Evolutionary conservation across 495 filamentous ascomycete species (phyloP).

Genomic region (Hypoxylon fuscum): DNA sequence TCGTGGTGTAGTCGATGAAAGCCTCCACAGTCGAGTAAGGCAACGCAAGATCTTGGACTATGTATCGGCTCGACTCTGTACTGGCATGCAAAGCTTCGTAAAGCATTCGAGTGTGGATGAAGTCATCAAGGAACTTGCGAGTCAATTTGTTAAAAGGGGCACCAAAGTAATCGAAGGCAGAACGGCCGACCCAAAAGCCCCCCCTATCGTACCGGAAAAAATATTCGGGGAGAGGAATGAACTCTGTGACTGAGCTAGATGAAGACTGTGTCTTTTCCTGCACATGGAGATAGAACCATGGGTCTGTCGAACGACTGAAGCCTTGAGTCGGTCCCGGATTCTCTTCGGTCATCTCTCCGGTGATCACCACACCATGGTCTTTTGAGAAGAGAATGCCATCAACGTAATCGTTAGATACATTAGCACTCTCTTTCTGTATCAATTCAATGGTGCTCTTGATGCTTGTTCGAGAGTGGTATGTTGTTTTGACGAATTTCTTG

Average conservation of each 20-base stretch:
- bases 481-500: slow-evolving; percentile 57
- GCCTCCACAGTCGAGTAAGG: slow-evolving; percentile 47
- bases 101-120: slow-evolving; percentile 62
- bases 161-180: slow-evolving; percentile 56
- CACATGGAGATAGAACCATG: slow-evolving; percentile 58
- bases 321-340: slow-evolving; percentile 32
- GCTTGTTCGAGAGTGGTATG: slow-evolving; percentile 52
- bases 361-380: slow-evolving; percentile 56
- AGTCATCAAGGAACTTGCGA: slow-evolving; percentile 57
- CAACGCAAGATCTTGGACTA: slow-evolving; percentile 59
- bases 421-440: slow-evolving; percentile 20
- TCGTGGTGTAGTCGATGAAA: slow-evolving; percentile 50
- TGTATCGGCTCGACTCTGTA: slow-evolving; percentile 49
- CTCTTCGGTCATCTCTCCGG: slow-evolving; percentile 52
- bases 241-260: not conserved
- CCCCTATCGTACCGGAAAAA: slow-evolving; percentile 67
- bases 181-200: slow-evolving; percentile 60
- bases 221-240: slow-evolving; percentile 57
- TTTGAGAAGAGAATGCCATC: slow-evolving; percentile 56
- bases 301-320: slow-evolving; percentile 50
- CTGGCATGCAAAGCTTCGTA: slow-evolving; percentile 58
- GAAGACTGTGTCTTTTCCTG: not conserved
- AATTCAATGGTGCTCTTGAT: slow-evolving; percentile 33
- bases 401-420: slow-evolving; percentile 49
- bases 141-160: slow-evolving; percentile 57